These are phyloP conservation scores for Penicillium argentinense DNA, from an alignment of 495 filamentous ascomycete species.

Conservation along the genomic window DNA sequence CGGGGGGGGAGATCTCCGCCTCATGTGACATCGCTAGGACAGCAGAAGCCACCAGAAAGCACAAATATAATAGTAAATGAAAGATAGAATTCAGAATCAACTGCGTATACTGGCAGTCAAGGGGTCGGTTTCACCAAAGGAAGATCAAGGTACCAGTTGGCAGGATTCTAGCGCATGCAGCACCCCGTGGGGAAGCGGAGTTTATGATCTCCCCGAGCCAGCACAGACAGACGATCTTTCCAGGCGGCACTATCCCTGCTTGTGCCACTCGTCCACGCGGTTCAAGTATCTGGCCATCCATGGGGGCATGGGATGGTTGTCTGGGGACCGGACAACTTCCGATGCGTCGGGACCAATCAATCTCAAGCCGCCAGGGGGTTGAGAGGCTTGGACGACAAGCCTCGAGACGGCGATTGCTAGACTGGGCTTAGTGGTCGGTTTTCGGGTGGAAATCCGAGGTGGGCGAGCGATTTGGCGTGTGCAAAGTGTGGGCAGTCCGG, in stretches of 20 bases:
- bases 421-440: constrained; percentile 17
- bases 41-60: not conserved
- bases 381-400: not conserved
- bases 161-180: constrained; percentile 12
- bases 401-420: constrained; percentile 4
- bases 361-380: not conserved
- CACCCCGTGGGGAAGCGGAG: constrained; percentile 36
- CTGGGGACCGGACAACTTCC: constrained; percentile 22
- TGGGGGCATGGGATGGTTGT: constrained; percentile 2
- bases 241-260: constrained; percentile 3
- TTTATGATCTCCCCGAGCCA: constrained; percentile 24
- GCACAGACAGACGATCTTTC: not conserved
- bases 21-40: constrained; percentile 25
- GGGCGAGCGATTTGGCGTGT: not conserved
- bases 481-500: constrained; percentile 1
- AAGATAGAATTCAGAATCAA: not conserved
- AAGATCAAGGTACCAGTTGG: not conserved
- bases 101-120: too few relatives aligned
- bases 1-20: constrained; percentile 9
- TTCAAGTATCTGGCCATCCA: not conserved
- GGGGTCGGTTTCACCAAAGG: not conserved
- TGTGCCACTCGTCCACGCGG: constrained; percentile 1
- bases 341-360: constrained; percentile 12
- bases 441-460: constrained; percentile 25
- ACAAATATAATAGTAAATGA: not conserved